Base-by-base conservation (phyloP, 345 rosid species). In the Eucalyptus erythrocorys region DNA sequence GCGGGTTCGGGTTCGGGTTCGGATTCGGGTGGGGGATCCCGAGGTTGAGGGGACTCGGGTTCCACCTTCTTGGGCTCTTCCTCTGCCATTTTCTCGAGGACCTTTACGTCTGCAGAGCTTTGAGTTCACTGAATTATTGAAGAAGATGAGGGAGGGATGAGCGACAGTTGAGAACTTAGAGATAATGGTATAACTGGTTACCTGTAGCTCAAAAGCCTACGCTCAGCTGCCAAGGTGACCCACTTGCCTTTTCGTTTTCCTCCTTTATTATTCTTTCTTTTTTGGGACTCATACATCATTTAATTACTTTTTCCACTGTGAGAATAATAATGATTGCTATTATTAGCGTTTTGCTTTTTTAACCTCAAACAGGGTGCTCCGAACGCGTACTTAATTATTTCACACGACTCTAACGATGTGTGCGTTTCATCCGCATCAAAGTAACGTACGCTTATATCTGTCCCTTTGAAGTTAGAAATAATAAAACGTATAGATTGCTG, bases 31-130 rank as follows among this genome's bases (percentile, higher is more conserved):
- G 30, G 84, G 47, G 84, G 15, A 76, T 40, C 3, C 6, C 21
- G 84, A 76, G 47, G 84, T 11, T 40, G 84, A 76, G 84, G 27
- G 27, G 84, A 22, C 22, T 90, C 86, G 76, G 89, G 37, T 59
- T 93, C 97, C 8, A 90, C 88, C 91, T 91, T 92, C 91, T 93
- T 93, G 51, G 94, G 87, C 86, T 92, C 92, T 79, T 90, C 93
- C 86, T 89, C 94, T 24, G 93, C 93, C 97, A 94, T 94, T 43
- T 85, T 71, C 21, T 92, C 12, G 43, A 87, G 7, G 84, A 76
- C 16, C 84, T 76, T 1, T 10, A 24, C 84, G 21, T 76, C 24
- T 76, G 13, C 47, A 76, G 84, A 76, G 84, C 84, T 40, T 11
- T 5, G 84, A 76, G 84, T 40, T 76, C 84, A 21, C 84, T 2